phyloP scores from a whole-genome alignment of 805 yeast genomes.

The Sugiyamaella marilandica region DNA sequence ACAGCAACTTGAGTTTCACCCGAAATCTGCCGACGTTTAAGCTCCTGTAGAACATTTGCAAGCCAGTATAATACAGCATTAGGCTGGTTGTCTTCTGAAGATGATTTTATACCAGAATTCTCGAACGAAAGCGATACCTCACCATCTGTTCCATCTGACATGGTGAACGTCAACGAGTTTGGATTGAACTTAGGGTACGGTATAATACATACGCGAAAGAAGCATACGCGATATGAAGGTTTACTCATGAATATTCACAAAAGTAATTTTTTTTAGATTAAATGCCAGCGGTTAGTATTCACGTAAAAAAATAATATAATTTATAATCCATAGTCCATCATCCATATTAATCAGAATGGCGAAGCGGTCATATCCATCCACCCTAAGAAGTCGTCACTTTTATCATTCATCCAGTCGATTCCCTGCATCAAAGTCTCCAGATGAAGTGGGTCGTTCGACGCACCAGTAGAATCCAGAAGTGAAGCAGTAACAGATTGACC shows the following conservation, averaged over 20 bases:
- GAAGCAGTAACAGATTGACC: constrained; percentile 10
- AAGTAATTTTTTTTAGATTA: too few species aligned
- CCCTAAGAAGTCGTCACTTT: constrained; percentile 82
- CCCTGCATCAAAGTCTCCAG: constrained; percentile 48
- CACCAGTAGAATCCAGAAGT: constrained; percentile 24
- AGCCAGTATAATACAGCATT: constrained; percentile 17
- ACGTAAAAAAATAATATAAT: too few species aligned
- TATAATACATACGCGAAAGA: too few species aligned
- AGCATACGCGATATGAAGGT: too few species aligned
- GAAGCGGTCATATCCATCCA: constrained; percentile 61
- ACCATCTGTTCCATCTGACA: background rate
- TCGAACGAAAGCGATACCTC: constrained; percentile 11
- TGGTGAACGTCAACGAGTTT: background rate
- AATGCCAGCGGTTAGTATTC: too few species aligned
- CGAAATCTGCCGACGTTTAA: constrained; percentile 5
- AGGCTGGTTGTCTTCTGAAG: constrained; percentile 18
- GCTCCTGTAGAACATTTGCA: constrained; percentile 6
- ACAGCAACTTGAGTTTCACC: constrained; percentile 17
- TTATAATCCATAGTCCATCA: background rate
- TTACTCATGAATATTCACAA: too few species aligned
- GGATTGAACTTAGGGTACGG: too few species aligned
- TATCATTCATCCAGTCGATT: constrained; percentile 79
- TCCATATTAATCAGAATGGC: constrained; percentile 9
- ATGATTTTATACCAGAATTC: constrained; percentile 9
- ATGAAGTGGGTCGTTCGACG: constrained; percentile 25